Evolutionary conservation across 495 filamentous ascomycete species (phyloP).

Genomic region (Penicillium cinerascens): DNA sequence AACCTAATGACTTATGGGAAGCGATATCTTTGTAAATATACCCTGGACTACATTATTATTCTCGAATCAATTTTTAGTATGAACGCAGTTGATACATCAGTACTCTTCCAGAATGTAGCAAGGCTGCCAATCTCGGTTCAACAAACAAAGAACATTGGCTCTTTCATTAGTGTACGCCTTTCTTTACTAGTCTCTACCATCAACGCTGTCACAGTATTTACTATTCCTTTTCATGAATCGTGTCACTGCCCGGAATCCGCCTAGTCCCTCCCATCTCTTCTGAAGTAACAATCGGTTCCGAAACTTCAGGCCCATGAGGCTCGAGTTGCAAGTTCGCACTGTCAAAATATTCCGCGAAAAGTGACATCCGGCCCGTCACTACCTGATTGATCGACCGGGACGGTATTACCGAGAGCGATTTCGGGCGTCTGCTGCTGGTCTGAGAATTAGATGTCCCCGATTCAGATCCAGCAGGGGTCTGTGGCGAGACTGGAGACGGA

Average conservation of each 20-base stretch:
- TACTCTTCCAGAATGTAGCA: too few species aligned
- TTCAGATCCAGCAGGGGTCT: neutral
- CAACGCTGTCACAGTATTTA: neutral
- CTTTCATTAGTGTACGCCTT: too few species aligned
- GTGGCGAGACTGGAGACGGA: neutral
- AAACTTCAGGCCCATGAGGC: slow-evolving; percentile 17
- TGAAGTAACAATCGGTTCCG: slow-evolving; percentile 4
- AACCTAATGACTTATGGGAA: neutral
- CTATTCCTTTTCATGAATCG: slow-evolving; percentile 15
- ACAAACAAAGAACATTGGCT: too few species aligned
- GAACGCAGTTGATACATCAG: too few species aligned
- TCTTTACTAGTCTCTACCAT: too few species aligned
- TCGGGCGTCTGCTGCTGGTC: slow-evolving; percentile 2
- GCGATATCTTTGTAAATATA: neutral
- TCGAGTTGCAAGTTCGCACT: neutral
- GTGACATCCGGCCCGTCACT: slow-evolving; percentile 5
- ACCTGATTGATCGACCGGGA: slow-evolving; percentile 17
- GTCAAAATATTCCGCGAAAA: slow-evolving; percentile 14
- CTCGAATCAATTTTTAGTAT: neutral
- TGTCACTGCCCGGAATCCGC: neutral
- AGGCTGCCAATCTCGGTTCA: too few species aligned
- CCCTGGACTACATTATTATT: neutral
- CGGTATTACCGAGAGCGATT: slow-evolving; percentile 3
- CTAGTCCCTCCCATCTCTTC: slow-evolving; percentile 2
- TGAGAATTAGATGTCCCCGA: neutral